A percentile compares a stretch with the other conserved stretches of the same genome.
Conservation (phyloP, 441 rosid species). For the Adansonia rubrostipa region DNA sequence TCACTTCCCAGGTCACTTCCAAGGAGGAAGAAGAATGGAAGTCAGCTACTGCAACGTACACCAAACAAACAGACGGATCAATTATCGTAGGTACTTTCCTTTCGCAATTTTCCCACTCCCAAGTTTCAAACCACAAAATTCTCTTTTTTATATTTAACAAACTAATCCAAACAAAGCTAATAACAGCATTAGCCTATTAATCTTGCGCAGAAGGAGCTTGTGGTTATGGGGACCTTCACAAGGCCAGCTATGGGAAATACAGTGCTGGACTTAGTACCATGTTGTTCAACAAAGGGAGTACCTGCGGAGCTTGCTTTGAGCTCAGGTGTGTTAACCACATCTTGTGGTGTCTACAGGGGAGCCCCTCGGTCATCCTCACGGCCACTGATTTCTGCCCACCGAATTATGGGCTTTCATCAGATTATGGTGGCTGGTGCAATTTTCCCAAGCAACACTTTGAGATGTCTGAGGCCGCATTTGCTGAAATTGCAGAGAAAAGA, state of each 20-base stretch:
- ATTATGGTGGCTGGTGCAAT: constrained; percentile 94
- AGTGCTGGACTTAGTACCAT: constrained; percentile 81
- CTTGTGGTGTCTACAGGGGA: constrained; percentile 80
- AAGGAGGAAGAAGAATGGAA: constrained; percentile 56
- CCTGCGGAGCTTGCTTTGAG: constrained; percentile 89
- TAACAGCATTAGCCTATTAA: constrained; percentile 8
- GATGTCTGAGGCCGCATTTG: constrained; percentile 85
- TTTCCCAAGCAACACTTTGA: constrained; percentile 87
- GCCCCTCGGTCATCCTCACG: constrained; percentile 79
- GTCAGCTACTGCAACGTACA: constrained; percentile 77
- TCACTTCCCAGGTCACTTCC: constrained; percentile 37
- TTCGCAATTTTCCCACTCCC: neutral
- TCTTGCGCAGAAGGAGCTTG: constrained; percentile 78
- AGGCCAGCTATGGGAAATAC: constrained; percentile 64
- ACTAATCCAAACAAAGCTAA: neutral
- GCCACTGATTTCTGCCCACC: constrained; percentile 97
- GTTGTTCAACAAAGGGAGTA: constrained; percentile 79
- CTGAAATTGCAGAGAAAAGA: constrained; percentile 67
- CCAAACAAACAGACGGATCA: constrained; percentile 60
- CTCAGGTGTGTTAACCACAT: constrained; percentile 87
- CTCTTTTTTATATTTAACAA: constrained; percentile 11
- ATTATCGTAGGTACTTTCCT: constrained; percentile 56
- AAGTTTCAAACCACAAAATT: constrained; percentile 1
- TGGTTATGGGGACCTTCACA: constrained; percentile 84
- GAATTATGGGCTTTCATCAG: constrained; percentile 75